Base-by-base conservation (phyloP, 257 asterid genomes). In the Dorcoceras hygrometricum region DNA sequence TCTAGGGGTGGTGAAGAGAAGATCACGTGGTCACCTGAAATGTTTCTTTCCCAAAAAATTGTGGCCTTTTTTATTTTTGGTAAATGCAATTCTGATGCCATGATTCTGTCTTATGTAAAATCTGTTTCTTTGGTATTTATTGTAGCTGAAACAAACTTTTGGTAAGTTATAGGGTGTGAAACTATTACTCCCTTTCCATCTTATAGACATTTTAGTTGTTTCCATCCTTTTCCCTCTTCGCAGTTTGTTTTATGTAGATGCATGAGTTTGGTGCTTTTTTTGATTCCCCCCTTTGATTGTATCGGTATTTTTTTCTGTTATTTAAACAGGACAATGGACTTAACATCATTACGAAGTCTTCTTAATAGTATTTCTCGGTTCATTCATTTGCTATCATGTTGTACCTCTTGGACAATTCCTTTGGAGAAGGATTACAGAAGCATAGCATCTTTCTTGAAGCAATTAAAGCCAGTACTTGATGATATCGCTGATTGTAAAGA, bases 301-400 rank as follows among this genome's bases (percentile, higher is more conserved):
- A 60, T 65, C 43, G 16, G 11, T 69, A 65, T 4, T 20, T 26
- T 74, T 63, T 34, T 29, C 27, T 18, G 63, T 70, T 46, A 62
- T 73, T 59, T 54, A 39, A 74, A 66, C 86, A 88, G 97, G 84
- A 75, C 80, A 60, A 86, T 90, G 97, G 97, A 88, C 76, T 73
- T 79, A 55, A 80, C 89, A 70, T 80, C 95, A 51, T 76, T 82
- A 68, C 80, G 87, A 75, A 88, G 97, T 78, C 96, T 94, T 72
- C 58, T 78, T 23, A 94, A 94, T 89, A 90, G 95, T 65, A 82
- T 87, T 50, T 90, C 95, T 59, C 95, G 97, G 59, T 90, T 94
- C 79, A 76, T 90, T 77, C 99, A 85, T 81, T 89, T 94, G 62
- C 89, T 87, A 58, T 80, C 90, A 36, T 86, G 91, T 71, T 80